Evolutionary conservation across 2,329 filamentous ascomycete genomes (phyloP).

Genomic region (Pseudogymnoascus sp.): DNA sequence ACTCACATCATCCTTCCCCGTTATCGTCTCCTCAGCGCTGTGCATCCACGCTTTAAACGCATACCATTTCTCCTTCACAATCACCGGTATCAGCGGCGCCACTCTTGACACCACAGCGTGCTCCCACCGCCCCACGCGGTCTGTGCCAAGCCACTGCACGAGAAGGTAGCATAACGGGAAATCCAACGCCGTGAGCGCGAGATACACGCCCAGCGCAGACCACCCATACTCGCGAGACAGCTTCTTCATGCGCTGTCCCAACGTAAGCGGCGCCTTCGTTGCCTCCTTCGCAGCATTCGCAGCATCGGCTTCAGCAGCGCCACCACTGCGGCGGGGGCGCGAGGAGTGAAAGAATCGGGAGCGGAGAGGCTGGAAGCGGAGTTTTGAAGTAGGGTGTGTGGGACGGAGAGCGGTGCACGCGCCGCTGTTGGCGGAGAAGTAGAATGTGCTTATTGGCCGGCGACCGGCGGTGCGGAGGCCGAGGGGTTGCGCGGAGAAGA

Average conservation of each 20-base stretch:
- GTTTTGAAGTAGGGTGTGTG: slow-evolving; percentile 17
- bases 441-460: background rate
- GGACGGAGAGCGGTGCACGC: slow-evolving; percentile 9
- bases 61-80: slow-evolving; percentile 44
- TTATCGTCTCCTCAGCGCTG: slow-evolving; percentile 35
- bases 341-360: slow-evolving; percentile 7
- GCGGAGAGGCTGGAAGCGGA: slow-evolving; percentile 7
- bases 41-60: slow-evolving; percentile 41
- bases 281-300: background rate
- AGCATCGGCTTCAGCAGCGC: slow-evolving; percentile 15
- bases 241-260: slow-evolving; percentile 51
- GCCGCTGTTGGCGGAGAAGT: background rate
- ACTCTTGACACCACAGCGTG: slow-evolving; percentile 55
- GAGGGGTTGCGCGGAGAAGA: background rate
- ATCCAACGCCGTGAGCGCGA: slow-evolving; percentile 73
- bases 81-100: slow-evolving; percentile 50
- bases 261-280: slow-evolving; percentile 11
- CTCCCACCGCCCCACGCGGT: slow-evolving; percentile 64
- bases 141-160: slow-evolving; percentile 73
- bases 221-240: slow-evolving; percentile 90
- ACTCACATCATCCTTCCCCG: slow-evolving; percentile 37
- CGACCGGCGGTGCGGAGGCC: background rate
- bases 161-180: slow-evolving; percentile 93
- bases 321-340: background rate
- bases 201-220: slow-evolving; percentile 85